Conservation (phyloP, 345 rosid genomes). For the Citrus inodora region DNA sequence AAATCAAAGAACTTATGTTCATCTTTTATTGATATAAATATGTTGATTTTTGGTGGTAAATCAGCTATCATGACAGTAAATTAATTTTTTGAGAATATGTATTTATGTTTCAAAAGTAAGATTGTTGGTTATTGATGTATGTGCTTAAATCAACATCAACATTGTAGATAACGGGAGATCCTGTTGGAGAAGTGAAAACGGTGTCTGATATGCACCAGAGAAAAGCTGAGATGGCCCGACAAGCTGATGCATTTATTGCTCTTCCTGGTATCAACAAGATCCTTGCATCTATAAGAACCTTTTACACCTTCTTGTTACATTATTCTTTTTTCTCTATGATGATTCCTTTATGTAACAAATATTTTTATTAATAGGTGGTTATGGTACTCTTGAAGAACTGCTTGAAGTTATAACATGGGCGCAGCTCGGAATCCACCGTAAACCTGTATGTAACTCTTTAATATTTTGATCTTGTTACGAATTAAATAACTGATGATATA, state of each 20-base stretch:
- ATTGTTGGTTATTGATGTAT: too few species aligned
- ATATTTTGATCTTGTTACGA: not conserved
- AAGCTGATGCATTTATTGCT: slow-evolving; percentile 93
- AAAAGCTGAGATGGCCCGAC: slow-evolving; percentile 95
- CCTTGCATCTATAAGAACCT: not conserved
- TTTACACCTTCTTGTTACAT: not conserved
- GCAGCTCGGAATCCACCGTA: slow-evolving; percentile 90
- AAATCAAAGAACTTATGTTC: not conserved
- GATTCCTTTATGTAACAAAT: not conserved
- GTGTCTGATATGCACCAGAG: slow-evolving; percentile 95
- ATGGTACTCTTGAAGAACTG: slow-evolving; percentile 92
- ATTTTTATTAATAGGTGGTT: slow-evolving; percentile 56
- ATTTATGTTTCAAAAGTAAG: too few species aligned
- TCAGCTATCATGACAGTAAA: too few species aligned
- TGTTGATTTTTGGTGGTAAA: too few species aligned
- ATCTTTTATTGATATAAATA: not conserved
- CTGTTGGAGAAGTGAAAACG: slow-evolving; percentile 87
- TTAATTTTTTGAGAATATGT: too few species aligned
- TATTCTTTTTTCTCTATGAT: too few species aligned
- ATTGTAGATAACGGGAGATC: slow-evolving; percentile 69
- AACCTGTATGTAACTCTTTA: slow-evolving; percentile 61
- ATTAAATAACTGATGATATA: not conserved
- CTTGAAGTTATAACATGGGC: slow-evolving; percentile 98
- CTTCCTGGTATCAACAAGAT: slow-evolving; percentile 58
- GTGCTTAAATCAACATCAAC: too few species aligned